Evolutionary conservation across 2,329 filamentous ascomycete species (phyloP).

Genomic region (Fusarium neocosmosporiellum): DNA sequence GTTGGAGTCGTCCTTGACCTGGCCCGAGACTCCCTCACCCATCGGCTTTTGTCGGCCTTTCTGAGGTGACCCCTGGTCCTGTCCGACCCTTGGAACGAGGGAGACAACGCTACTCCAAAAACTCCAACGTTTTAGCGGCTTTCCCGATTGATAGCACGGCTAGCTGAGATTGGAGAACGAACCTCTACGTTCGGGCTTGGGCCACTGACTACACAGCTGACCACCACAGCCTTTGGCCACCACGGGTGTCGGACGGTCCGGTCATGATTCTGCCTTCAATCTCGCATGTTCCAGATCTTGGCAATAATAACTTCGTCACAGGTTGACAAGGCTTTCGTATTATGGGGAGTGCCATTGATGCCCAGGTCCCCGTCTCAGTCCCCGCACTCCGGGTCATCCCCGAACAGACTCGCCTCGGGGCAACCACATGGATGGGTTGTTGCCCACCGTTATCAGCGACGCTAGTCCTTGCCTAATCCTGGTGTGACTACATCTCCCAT

Average conservation of each 20-base stretch:
- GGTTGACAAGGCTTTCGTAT: neutral
- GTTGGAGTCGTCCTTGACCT: neutral
- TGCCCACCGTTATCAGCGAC: conserved; percentile 23
- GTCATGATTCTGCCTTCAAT: neutral
- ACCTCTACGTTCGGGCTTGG: neutral
- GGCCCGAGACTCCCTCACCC: neutral
- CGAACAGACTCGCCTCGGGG: neutral
- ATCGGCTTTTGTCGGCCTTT: conserved; percentile 9
- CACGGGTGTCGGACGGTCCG: neutral
- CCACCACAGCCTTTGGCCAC: neutral
- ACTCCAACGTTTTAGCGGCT: conserved; percentile 1
- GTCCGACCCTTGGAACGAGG: neutral
- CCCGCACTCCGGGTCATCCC: conserved; percentile 5
- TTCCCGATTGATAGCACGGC: neutral
- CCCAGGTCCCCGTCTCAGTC: neutral
- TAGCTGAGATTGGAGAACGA: neutral
- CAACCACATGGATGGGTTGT: neutral
- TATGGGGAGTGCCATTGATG: neutral
- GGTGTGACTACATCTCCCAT: conserved; percentile 7
- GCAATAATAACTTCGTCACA: neutral
- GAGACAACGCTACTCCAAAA: neutral
- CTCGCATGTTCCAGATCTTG: conserved; percentile 2
- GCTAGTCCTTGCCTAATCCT: conserved; percentile 3
- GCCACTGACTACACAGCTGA: neutral
- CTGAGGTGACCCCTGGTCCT: neutral